These are phyloP conservation scores for Fusarium humuli DNA, from an alignment of 2,329 filamentous ascomycete genomes.

Conservation along the genomic window DNA sequence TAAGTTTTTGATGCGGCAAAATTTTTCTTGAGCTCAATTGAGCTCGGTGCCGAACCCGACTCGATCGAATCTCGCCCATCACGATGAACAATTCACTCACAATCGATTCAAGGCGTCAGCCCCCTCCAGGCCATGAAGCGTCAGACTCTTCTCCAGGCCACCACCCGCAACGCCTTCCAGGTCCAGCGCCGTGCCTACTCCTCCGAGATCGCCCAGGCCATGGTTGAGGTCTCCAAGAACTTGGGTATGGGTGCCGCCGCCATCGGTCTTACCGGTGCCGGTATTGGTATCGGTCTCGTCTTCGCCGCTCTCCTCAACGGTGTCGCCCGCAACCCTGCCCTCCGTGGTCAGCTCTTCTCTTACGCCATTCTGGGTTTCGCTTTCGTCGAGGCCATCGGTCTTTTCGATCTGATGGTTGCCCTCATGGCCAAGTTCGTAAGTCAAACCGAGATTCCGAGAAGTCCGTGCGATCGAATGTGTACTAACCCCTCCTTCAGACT, in stretches of 20 bases:
- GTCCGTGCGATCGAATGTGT: neutral
- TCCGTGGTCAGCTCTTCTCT: constrained; percentile 95
- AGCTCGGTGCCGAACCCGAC: constrained; percentile 40
- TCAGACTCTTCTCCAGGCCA: constrained; percentile 75
- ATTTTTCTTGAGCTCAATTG: constrained; percentile 48
- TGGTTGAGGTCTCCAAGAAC: constrained; percentile 93
- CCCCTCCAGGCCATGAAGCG: constrained; percentile 82
- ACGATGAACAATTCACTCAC: constrained; percentile 49
- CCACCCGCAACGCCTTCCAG: constrained; percentile 73
- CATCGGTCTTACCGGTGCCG: constrained; percentile 91
- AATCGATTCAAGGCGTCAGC: constrained; percentile 61
- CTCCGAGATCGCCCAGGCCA: constrained; percentile 87
- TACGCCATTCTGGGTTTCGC: constrained; percentile 96
- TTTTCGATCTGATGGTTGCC: constrained; percentile 91
- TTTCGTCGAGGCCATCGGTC: constrained; percentile 92
- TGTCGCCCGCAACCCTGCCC: constrained; percentile 93
- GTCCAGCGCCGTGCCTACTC: constrained; percentile 81
- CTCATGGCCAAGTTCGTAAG: constrained; percentile 92
- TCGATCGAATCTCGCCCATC: constrained; percentile 49
- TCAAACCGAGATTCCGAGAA: constrained; percentile 44
- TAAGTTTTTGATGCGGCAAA: constrained; percentile 61
- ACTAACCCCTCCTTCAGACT: constrained; percentile 47
- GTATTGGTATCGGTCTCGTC: constrained; percentile 96
- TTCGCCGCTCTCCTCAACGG: constrained; percentile 90
- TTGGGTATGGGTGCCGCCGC: constrained; percentile 88